Base-by-base conservation (phyloP, 192 early-diverging fungal genomes). In the Pilobolus umbonatus region DNA sequence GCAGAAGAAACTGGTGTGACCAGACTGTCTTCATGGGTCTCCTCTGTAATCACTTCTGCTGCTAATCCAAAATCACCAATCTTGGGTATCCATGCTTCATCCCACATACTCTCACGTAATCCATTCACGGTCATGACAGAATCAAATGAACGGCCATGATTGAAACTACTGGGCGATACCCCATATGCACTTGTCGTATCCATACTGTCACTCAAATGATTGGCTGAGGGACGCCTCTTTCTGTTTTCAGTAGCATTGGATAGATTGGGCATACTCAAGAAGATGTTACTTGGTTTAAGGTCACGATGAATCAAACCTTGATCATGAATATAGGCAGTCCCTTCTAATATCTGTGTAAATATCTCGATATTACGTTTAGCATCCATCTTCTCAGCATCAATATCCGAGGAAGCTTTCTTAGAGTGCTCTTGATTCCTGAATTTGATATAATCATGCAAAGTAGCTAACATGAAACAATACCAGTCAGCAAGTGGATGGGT, bases 51-150 rank as follows among this genome's bases (percentile, higher is more conserved):
- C 35, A 80, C 67, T 36, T 76, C 69, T 7, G 92, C 90, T 0
- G 92, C 96, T 49, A 99, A 72, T 2, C 97, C 97, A 79, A 99
- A 99, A 64, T 99, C 97, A 4, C 97, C 97, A 69, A 99, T 91
- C 50, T 95, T 97, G 3, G 80, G 75, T 2, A 80, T 64, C 64
- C 77, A 69, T 4, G 50, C 55, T 24, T 84, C 85, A 14, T 75
- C 67, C 24, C 67, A 68, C 4, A n/a, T n/a, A 54, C 51, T 64
- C 29, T 28, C 40, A 17, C 52, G 52, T 10, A 51, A 42, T 22
- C 38, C 39, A 11, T 53, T 46, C 10, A 67, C 31, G 0, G 68
- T 71, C 15, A 61, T 44, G 9, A 21, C 53, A 21, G 36, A 58
- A 38, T 62, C 46, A 31, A 55, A 58, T 10, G 57, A 57, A 25